Evolutionary conservation across 306 rosid genomes (phyloP).

Genomic region (Acacia confusa): DNA sequence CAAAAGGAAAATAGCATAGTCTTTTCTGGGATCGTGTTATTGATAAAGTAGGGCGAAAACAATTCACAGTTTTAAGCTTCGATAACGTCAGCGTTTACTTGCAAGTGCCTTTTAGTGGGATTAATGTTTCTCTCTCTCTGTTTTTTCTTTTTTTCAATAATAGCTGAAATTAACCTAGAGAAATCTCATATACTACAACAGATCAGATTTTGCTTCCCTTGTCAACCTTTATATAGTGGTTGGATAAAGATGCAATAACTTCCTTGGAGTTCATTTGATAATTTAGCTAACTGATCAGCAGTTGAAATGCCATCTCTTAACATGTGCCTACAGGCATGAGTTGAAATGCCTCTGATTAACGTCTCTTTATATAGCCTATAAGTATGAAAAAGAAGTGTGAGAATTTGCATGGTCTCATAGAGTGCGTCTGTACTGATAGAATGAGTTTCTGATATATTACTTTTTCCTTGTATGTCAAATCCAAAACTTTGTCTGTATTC

Average conservation of each 20-base stretch:
- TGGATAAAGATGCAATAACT: too few relatives aligned
- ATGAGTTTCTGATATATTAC: background rate
- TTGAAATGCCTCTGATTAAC: background rate
- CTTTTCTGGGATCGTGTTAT: constrained; percentile 9
- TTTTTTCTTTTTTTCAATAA: too few relatives aligned
- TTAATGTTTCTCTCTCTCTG: background rate
- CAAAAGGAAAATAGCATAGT: background rate
- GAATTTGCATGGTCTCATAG: background rate
- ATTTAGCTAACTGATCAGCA: too few relatives aligned
- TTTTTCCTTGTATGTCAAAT: background rate
- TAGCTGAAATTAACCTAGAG: too few relatives aligned
- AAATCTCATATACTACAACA: too few relatives aligned
- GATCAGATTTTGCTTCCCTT: too few relatives aligned
- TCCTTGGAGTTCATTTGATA: too few relatives aligned
- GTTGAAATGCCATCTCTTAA: too few relatives aligned
- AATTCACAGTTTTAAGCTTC: background rate
- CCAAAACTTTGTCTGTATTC: background rate
- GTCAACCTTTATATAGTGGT: too few relatives aligned
- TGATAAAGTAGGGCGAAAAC: background rate
- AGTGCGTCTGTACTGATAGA: background rate
- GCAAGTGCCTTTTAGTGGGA: constrained; percentile 14
- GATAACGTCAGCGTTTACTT: constrained; percentile 12
- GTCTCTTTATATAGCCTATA: background rate
- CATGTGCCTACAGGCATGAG: too few relatives aligned
- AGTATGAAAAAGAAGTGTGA: background rate